Percentiles rank a stretch among this genome's conserved stretches.
Conservation (phyloP, 83 land plant species). For the Thuja plicata region DNA sequence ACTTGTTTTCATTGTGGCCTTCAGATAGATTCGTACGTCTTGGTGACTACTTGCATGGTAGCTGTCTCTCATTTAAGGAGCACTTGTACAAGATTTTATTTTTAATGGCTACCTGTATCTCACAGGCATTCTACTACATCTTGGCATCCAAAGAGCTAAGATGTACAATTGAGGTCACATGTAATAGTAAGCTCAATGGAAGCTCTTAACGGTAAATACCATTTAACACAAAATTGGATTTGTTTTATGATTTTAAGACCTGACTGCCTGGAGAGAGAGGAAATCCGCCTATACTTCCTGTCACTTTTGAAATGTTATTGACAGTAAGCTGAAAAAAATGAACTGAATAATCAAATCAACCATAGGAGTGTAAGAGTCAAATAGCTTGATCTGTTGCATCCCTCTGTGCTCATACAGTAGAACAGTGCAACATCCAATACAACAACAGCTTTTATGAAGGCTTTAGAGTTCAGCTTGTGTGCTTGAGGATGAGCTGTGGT, state of each 20-base stretch:
- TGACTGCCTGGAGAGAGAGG: background rate
- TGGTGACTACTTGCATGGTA: background rate
- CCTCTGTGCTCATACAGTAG: background rate
- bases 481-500: background rate
- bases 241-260: background rate
- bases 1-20: background rate
- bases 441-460: background rate
- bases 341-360: background rate
- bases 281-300: background rate
- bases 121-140: background rate
- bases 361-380: background rate
- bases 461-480: background rate
- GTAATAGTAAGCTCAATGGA: too few relatives aligned
- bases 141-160: background rate
- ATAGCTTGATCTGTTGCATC: background rate
- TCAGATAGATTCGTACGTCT: background rate
- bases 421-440: background rate
- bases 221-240: background rate
- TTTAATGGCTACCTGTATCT: background rate
- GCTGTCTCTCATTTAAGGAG: background rate
- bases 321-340: background rate
- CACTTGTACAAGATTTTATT: background rate
- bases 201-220: background rate
- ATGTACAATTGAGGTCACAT: background rate
- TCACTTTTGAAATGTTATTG: background rate